These are phyloP conservation scores for Inosperma sp. DNA, from an alignment of 768 basidiomycete species.

Conservation along the genomic window DNA sequence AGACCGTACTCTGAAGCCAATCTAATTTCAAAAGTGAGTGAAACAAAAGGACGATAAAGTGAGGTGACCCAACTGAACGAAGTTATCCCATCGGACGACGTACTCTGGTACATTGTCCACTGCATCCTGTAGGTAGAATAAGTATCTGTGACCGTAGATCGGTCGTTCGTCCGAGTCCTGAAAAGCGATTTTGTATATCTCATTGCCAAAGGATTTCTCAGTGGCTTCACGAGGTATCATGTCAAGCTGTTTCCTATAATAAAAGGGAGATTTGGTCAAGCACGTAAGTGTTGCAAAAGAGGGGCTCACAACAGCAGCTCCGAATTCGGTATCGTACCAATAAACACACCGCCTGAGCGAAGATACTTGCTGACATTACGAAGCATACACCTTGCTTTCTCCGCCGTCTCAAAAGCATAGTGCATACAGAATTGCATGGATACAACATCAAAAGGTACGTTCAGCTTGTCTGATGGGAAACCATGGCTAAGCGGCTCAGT, in stretches of 20 bases:
- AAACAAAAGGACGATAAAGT: conserved; percentile 7
- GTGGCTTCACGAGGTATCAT: conserved; percentile 57
- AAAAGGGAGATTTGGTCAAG: conserved; percentile 12
- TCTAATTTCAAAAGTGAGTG: conserved; percentile 37
- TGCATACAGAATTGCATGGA: conserved; percentile 99
- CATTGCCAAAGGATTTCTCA: conserved; percentile 84
- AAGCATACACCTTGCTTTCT: conserved; percentile 88
- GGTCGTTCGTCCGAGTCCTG: conserved; percentile 60
- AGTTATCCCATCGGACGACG: conserved; percentile 92
- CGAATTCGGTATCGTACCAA: conserved; percentile 95
- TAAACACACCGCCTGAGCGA: conserved; percentile 80
- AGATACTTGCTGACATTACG: conserved; percentile 81
- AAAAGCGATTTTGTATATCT: conserved; percentile 85
- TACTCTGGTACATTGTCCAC: conserved; percentile 98
- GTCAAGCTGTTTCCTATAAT: conserved; percentile 72
- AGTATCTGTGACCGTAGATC: conserved; percentile 87
- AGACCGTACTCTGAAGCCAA: conserved; percentile 82
- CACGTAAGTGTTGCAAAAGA: conserved; percentile 11
- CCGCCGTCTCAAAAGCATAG: conserved; percentile 89
- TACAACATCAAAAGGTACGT: conserved; percentile 83
- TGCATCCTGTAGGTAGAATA: conserved; percentile 90
- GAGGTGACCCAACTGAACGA: conserved; percentile 87
- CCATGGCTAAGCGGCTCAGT: conserved; percentile 61
- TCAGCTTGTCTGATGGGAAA: conserved; percentile 57
- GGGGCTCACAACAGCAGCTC: conserved; percentile 71